Evolutionary conservation across 2,329 filamentous ascomycete species (phyloP), one percentile per base, ranked within the genome.

Genomic region (Gliomastix tumulicola): DNA sequence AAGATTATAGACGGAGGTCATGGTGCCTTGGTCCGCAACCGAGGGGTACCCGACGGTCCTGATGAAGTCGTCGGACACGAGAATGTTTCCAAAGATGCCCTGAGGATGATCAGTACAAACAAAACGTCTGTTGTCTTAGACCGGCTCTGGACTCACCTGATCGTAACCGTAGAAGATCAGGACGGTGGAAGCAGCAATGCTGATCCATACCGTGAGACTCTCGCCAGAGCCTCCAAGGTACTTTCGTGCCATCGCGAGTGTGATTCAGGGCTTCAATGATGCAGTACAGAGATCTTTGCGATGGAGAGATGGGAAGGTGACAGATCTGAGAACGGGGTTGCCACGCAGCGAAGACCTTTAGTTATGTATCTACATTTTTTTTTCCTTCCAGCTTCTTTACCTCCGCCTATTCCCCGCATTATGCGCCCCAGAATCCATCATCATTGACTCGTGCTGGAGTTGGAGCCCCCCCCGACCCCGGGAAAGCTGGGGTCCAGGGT

Each of bases 161-260:
- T 63, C 59, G 36, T 64, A 65, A 20, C 62, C 67, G 41, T 71
- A 73, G 47, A 72, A 71, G 37, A 71, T 56, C 17, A 71, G 51
- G 5, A 71, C 66, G 0, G 66, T 72, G 3, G 61, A 66, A 2
- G 68, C 66, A 11, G 68, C 66, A 15, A 72, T 53, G 6, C 64
- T 68, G 30, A 73, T 71, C 68, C 68, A 71, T 13, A 72, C 56
- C 1, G 68, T 72, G n/a, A 73, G 55, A 20, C 56, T 50, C 41
- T 68, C 60, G 21, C 69, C 69, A 30, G 66, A 69, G 22, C 68
- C 68, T 42, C 68, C 69, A 34, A 71, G 61, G 41, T 71, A 73
- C 45, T 62, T 65, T 19, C 37, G 37, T 27, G 15, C 37, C 37
- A 39, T 39, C 13, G n/a, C 30, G 31, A 34, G 28, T 17, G 16